Conservation (phyloP, 2,329 filamentous ascomycete species). For the Xylaria polymorpha region DNA sequence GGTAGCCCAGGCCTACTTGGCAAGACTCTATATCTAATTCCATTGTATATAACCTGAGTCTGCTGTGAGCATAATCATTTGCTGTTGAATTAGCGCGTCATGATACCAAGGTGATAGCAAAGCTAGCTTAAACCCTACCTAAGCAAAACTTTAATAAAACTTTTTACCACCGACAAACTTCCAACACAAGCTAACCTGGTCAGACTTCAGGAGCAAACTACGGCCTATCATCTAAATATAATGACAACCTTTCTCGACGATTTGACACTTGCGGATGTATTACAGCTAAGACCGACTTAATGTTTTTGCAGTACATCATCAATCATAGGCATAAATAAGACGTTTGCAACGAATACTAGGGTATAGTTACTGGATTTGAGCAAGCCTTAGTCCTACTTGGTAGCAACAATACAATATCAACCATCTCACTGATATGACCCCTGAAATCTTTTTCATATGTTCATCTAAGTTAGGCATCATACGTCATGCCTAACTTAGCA, state of each 20-base stretch:
- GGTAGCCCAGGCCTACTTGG: neutral
- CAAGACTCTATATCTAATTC: conserved; percentile 20
- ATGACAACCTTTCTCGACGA: neutral
- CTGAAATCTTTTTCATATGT: neutral
- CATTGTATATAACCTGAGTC: conserved; percentile 23
- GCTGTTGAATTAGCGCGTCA: conserved; percentile 17
- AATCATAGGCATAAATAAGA: neutral
- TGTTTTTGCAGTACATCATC: neutral
- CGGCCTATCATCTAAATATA: neutral
- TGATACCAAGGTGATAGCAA: conserved; percentile 22
- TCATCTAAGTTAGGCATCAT: neutral
- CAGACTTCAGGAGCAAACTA: neutral
- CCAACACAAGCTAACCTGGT: neutral
- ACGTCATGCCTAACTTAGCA: neutral
- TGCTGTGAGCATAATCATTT: conserved; percentile 14
- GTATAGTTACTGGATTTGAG: neutral
- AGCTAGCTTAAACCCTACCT: neutral
- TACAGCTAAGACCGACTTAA: neutral
- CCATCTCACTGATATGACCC: neutral
- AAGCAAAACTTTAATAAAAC: neutral
- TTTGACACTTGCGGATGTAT: neutral
- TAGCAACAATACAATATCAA: neutral
- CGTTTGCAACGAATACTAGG: neutral
- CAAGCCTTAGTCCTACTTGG: neutral
- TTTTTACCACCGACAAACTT: neutral